A percentile compares a stretch with the other conserved stretches of the same genome.
phyloP scores from a whole-genome alignment of 352 stramenopile species.

The Aphanomyces stellatus region DNA sequence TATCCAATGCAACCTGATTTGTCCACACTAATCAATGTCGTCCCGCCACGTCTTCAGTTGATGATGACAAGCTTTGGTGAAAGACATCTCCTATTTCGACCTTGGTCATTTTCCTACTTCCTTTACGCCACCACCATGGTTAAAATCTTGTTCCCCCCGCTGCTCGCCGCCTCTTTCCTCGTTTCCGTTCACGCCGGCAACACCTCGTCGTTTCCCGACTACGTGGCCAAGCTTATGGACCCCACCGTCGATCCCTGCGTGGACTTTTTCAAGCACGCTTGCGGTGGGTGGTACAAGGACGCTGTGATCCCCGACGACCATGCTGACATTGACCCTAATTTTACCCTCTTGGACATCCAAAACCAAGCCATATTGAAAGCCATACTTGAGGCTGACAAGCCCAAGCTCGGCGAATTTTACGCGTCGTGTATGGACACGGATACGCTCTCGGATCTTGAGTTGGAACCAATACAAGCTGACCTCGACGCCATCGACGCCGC shows the following conservation, averaged over 20 bases:
- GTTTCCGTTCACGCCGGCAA: background rate
- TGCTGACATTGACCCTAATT: slow-evolving; percentile 39
- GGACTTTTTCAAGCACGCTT: slow-evolving; percentile 74
- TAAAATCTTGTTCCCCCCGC: slow-evolving; percentile 2
- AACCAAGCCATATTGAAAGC: slow-evolving; percentile 46
- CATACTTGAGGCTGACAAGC: slow-evolving; percentile 36
- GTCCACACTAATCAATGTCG: no score
- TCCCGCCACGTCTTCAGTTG: no score
- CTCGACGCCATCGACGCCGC: slow-evolving; percentile 31
- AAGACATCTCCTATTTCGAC: no score
- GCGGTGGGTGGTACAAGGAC: slow-evolving; percentile 46
- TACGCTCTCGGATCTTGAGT: slow-evolving; percentile 30
- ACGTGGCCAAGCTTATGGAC: slow-evolving; percentile 47
- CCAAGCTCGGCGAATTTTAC: slow-evolving; percentile 48
- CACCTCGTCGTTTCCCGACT: slow-evolving; percentile 31
- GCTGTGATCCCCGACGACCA: slow-evolving; percentile 42
- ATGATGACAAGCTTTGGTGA: no score
- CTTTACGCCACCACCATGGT: slow-evolving; percentile 6
- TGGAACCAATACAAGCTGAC: slow-evolving; percentile 32
- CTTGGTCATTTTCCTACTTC: no score
- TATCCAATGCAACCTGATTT: no score
- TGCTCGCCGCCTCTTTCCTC: background rate
- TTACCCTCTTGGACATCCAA: slow-evolving; percentile 35
- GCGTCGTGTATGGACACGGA: slow-evolving; percentile 39
- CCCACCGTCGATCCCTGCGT: slow-evolving; percentile 43